Percentiles rank a stretch among this genome's conserved stretches.
Conservation (phyloP, 2,329 filamentous ascomycete genomes). For the Ophiostoma perfectum region DNA sequence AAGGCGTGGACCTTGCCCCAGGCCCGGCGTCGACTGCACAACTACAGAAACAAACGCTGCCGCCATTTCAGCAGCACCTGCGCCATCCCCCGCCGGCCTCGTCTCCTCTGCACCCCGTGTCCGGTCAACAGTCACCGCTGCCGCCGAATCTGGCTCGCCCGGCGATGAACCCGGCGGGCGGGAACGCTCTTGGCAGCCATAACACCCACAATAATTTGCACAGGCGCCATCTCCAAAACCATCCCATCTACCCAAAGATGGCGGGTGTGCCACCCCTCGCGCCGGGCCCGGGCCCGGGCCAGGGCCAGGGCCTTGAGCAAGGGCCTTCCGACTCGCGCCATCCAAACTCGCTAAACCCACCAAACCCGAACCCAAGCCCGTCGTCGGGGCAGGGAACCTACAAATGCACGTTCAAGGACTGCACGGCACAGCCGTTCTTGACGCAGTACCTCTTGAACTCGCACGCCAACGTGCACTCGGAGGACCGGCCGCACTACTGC, state of each 20-base stretch:
- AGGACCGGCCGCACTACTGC: slow-evolving; percentile 60
- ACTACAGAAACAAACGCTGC: slow-evolving; percentile 42
- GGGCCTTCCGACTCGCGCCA: not conserved
- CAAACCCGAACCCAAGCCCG: slow-evolving; percentile 20
- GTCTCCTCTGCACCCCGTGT: not conserved
- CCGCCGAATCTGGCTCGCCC: not conserved
- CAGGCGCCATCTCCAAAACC: not conserved
- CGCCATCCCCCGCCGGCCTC: not conserved
- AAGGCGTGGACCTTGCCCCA: not conserved
- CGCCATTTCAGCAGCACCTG: not conserved
- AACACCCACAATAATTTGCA: not conserved
- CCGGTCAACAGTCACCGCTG: not conserved
- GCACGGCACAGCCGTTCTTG: slow-evolving; percentile 67
- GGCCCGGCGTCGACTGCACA: not conserved
- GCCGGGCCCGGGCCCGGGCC: not conserved
- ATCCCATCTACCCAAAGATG: not conserved
- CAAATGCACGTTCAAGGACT: slow-evolving; percentile 57
- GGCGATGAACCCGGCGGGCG: too few species aligned
- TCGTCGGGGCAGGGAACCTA: slow-evolving; percentile 39
- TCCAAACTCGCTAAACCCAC: too few species aligned
- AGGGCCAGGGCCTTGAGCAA: not conserved
- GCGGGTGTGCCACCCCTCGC: not conserved
- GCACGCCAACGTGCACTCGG: slow-evolving; percentile 67
- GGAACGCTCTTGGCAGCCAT: not conserved
- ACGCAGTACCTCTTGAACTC: slow-evolving; percentile 75